These are phyloP conservation scores for Vitis hybrid DNA, from an alignment of 177 flowering plant genomes.

Conservation along the genomic window DNA sequence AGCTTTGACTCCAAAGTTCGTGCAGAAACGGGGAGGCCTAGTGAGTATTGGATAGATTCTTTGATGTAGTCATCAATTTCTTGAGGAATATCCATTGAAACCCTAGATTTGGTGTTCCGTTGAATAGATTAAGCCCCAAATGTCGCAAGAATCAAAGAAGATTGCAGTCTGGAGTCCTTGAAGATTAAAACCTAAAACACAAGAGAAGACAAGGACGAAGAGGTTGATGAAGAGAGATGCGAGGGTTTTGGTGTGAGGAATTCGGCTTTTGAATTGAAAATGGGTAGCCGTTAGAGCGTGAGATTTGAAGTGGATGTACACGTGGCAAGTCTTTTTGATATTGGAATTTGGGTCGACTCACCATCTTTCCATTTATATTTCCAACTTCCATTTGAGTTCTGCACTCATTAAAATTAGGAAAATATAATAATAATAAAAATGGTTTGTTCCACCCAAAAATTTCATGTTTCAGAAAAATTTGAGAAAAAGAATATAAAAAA, in stretches of 20 bases:
- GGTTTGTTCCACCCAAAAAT: too few species aligned
- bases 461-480: too few species aligned
- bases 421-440: too few species aligned
- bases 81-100: slow-evolving; percentile 51
- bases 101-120: neutral
- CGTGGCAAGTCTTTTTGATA: too few species aligned
- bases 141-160: neutral
- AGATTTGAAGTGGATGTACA: too few species aligned
- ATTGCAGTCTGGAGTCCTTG: neutral
- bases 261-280: neutral
- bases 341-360: too few species aligned
- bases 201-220: neutral
- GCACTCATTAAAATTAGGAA: too few species aligned
- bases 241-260: too few species aligned
- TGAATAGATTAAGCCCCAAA: too few species aligned
- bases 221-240: neutral
- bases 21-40: slow-evolving; percentile 66
- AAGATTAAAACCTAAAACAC: neutral
- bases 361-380: too few species aligned
- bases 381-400: too few species aligned
- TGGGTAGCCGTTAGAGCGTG: neutral
- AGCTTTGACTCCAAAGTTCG: slow-evolving; percentile 55
- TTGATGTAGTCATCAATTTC: slow-evolving; percentile 71
- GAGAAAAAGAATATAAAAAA: too few species aligned
- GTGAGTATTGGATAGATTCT: slow-evolving; percentile 57